Percentiles rank a stretch among this genome's conserved stretches.
These are phyloP conservation scores for Monoraphidium neglectum DNA, from an alignment of 139 green algal species.

Conservation along the genomic window DNA sequence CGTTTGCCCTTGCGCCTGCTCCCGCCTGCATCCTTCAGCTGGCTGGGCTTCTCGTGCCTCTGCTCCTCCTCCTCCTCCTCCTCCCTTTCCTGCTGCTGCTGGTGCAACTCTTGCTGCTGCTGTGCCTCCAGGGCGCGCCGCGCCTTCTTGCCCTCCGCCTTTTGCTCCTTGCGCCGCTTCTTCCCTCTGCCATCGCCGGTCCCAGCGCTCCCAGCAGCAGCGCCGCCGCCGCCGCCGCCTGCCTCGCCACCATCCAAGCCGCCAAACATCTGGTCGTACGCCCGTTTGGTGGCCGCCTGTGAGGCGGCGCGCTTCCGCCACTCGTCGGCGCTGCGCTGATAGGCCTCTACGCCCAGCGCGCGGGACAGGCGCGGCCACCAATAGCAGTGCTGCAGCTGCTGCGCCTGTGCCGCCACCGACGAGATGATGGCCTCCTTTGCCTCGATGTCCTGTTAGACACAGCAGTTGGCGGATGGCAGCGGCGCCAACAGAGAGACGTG, in stretches of 20 bases:
- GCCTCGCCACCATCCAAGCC: neutral
- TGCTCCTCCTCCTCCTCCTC: slow-evolving; percentile 13
- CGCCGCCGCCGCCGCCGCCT: neutral
- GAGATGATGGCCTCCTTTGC: neutral
- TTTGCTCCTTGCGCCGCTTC: neutral
- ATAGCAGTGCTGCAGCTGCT: slow-evolving; percentile 10
- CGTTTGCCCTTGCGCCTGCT: too few species aligned
- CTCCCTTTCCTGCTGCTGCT: neutral
- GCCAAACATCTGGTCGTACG: slow-evolving; percentile 8
- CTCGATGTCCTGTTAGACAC: neutral
- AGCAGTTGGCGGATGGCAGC: too few species aligned
- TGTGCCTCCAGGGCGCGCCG: neutral
- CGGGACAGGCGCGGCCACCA: slow-evolving; percentile 12
- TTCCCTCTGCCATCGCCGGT: slow-evolving; percentile 1
- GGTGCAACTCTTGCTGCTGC: neutral
- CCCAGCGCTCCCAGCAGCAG: neutral
- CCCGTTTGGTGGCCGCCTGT: slow-evolving; percentile 2
- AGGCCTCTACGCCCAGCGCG: slow-evolving; percentile 15
- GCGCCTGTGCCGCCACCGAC: neutral
- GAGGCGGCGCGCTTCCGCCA: slow-evolving; percentile 21
- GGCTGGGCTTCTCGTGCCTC: neutral
- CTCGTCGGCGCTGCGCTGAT: slow-evolving; percentile 27
- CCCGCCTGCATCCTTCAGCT: neutral
- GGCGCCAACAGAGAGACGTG: too few species aligned
- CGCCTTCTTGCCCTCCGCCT: neutral